Percentiles rank a stretch among this genome's conserved stretches.
Evolutionary conservation across 495 filamentous ascomycete species (phyloP).

Genomic region (Tuber microsphaerosporum): DNA sequence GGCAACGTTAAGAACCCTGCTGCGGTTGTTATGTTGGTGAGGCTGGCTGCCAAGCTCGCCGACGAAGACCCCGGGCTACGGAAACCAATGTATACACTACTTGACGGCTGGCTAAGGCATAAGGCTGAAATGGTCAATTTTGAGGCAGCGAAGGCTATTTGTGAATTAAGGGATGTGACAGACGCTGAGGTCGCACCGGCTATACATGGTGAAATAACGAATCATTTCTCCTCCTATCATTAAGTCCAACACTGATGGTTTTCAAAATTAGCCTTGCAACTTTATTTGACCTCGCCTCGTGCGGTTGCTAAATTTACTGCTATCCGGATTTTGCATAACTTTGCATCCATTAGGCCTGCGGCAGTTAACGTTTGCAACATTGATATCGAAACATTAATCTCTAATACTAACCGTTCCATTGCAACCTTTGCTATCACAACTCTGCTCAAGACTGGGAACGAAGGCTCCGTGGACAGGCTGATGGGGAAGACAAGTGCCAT

Average conservation of each 20-base stretch:
- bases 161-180: constrained; percentile 83
- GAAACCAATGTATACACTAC: constrained; percentile 87
- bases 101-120: constrained; percentile 94
- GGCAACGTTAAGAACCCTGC: constrained; percentile 91
- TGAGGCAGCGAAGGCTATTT: constrained; percentile 96
- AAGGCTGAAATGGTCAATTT: constrained; percentile 99
- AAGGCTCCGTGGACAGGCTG: constrained; percentile 88
- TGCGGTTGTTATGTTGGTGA: constrained; percentile 82
- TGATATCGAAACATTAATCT: constrained; percentile 92
- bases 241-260: not conserved
- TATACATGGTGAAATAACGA: constrained; percentile 54
- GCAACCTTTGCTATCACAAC: constrained; percentile 98
- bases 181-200: constrained; percentile 88
- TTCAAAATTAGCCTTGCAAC: constrained; percentile 59
- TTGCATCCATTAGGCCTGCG: constrained; percentile 89
- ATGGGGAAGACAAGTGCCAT: constrained; percentile 98
- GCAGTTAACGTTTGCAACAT: constrained; percentile 90
- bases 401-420: constrained; percentile 93
- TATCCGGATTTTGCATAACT: constrained; percentile 91
- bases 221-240: not conserved
- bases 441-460: constrained; percentile 94
- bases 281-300: constrained; percentile 93
- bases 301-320: constrained; percentile 97
- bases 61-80: constrained; percentile 84
- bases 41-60: constrained; percentile 87